Evolutionary conservation across 2,329 filamentous ascomycete species (phyloP), one percentile per base, ranked within the genome.

Genomic region (Colletotrichum musae): DNA sequence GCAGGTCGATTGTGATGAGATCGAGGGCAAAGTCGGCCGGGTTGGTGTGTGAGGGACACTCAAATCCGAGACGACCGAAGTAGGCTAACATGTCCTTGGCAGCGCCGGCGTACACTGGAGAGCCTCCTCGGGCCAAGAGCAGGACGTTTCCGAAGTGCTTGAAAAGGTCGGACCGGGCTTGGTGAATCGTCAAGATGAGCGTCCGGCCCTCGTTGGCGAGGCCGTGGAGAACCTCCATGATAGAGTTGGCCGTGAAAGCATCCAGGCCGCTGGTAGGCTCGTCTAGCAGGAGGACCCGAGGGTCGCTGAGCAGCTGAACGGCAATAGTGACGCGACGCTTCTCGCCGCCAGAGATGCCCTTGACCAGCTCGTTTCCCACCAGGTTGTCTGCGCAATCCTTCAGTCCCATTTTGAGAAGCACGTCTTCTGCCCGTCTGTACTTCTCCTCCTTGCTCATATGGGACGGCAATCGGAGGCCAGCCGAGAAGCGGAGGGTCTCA

Each of bases 291-390:
- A 95, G 80, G 2, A 95, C 87, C 1, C 89, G 88, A 1, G 93
- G 93, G 68, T 94, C 91, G 0, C 92, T 94, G 12, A 95, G 83
- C 6, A 94, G 90, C 73, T 95, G 93, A 0, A 94, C 89, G 0
- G 92, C 93, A 70, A 95, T 94, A 3, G 91, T 92, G 6, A 94
- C 92, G 64, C 93, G 87, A 2, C 93, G 86, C 79, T 94, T 94
- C 78, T 95, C 92, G 18, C 93, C 93, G 2, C 93, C 93, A 9
- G 91, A 94, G 36, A 95, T 94, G 0, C 93, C 92, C 76, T 94
- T 94, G 72, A 93, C 85, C 4, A 93, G 78, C 9, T 93, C 91
- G 66, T 87, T 91, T 2, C 93, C 93, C 9, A 95, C 87, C 0
- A 94, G 78, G 61, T 92, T 93, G 74, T 94, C 89, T 1, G 92